Conservation (phyloP, 2,329 filamentous ascomycete genomes). For the Metarhizium anisopliae region DNA sequence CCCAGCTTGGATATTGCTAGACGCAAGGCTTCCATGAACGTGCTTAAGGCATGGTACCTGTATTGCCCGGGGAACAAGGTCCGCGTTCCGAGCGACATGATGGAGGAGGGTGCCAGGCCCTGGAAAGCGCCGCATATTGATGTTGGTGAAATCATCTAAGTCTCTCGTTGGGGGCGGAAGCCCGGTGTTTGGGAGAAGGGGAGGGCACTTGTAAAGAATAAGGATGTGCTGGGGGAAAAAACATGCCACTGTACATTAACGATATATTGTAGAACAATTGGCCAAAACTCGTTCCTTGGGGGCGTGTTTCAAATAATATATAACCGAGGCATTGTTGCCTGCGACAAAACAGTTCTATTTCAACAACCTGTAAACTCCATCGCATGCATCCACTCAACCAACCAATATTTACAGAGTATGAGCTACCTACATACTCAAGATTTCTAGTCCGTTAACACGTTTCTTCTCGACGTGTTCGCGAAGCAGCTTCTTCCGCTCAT, state of each 20-base stretch:
- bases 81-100: constrained; percentile 61
- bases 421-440: constrained; percentile 15
- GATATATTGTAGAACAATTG: constrained; percentile 28
- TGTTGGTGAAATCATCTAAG: constrained; percentile 58
- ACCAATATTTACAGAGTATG: background rate
- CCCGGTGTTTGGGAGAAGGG: too few species aligned
- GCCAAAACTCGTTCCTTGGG: background rate
- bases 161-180: background rate
- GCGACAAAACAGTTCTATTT: background rate
- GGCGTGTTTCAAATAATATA: background rate
- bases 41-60: constrained; percentile 91
- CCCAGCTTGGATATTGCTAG: constrained; percentile 70
- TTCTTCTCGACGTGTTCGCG: constrained; percentile 45
- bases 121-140: constrained; percentile 64
- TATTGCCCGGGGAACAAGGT: constrained; percentile 68
- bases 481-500: constrained; percentile 75
- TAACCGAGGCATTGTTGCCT: background rate
- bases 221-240: background rate
- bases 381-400: background rate
- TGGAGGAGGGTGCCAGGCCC: constrained; percentile 48
- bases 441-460: constrained; percentile 20
- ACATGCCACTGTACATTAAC: constrained; percentile 25
- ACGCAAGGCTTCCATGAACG: constrained; percentile 70
- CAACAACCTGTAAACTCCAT: background rate
- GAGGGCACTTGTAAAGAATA: background rate